Evolutionary conservation across 2,329 filamentous ascomycete species (phyloP), one percentile per base, ranked within the genome.

Genomic region (Claviceps fusiformis): DNA sequence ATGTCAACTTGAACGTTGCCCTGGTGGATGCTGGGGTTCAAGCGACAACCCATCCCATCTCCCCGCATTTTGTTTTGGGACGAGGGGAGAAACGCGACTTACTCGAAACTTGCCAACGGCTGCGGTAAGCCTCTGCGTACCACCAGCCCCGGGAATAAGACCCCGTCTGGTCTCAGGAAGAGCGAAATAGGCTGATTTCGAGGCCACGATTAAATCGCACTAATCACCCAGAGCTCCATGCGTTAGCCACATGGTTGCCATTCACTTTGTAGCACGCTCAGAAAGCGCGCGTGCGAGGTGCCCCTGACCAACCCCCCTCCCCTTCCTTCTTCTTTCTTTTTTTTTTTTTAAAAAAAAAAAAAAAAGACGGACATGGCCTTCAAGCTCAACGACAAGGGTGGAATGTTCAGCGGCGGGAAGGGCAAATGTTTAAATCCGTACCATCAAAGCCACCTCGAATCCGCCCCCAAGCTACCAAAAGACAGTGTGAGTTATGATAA

Each of bases 381-480:
- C 44, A 6, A 33, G 17, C 24, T 43, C 3, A 35, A 15, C 33
- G 48, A 27, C 35, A 27, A 39, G 27, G 50, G 31, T 31, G 46
- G n/a, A 11, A 24, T 19, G 10, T n/a, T 33, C 33, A 48, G 43
- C 24, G 39, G 46, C 7, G 29, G 24, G 44, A 50, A 17, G 50
- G 31, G 35, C 15, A 46, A 45, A 31, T 37, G 19, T 29, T 27
- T 13, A 8, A 48, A 31, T 44, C 64, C 61, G 64, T 63, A 75
- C 72, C 61, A 72, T 71, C 35, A 78, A 65, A 4, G 74, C 74
- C 46, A 78, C 62, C 56, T 78, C 76, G 54, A 76, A 78, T 5
- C 76, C 75, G 15, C 75, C 75, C 35, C 75, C 75, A 35, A 78
- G 69, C 74, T 75, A 52, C 54, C 55, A 19, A 57, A 55, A 49